These are phyloP conservation scores for Podaxis pistillaris DNA, from an alignment of 768 basidiomycete genomes.

Conservation along the genomic window DNA sequence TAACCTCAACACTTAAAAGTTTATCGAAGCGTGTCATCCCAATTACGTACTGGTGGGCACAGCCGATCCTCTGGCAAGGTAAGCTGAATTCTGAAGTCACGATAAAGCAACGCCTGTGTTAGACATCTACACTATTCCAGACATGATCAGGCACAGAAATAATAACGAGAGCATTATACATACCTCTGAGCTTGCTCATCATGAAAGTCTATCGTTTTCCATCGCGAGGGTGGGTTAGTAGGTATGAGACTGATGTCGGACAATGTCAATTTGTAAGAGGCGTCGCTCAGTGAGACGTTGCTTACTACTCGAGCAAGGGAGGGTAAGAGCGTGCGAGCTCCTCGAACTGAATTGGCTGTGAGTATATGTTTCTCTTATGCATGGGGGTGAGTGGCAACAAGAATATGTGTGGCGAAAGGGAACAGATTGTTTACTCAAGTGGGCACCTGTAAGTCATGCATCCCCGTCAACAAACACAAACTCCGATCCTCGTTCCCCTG, in stretches of 20 bases:
- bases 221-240: constrained; percentile 3
- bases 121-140: constrained; percentile 52
- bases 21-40: not conserved
- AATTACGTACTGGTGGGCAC: constrained; percentile 78
- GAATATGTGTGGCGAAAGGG: constrained; percentile 2
- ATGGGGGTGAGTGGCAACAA: constrained; percentile 7
- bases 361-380: constrained; percentile 14
- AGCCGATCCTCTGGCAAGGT: constrained; percentile 67
- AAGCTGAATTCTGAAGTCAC: constrained; percentile 69
- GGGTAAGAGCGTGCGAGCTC: constrained; percentile 10
- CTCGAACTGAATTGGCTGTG: constrained; percentile 5
- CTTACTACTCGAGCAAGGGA: constrained; percentile 9
- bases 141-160: constrained; percentile 8
- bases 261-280: not conserved
- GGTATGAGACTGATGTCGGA: constrained; percentile 9
- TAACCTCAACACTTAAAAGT: not conserved
- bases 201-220: constrained; percentile 68
- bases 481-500: not conserved
- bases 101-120: constrained; percentile 73
- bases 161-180: not conserved
- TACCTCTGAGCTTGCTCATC: constrained; percentile 71
- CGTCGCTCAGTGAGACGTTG: not conserved
- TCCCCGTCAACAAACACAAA: constrained; percentile 12
- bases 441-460: constrained; percentile 8
- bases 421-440: constrained; percentile 11